Percentiles rank a stretch among this genome's conserved stretches.
phyloP scores from a whole-genome alignment of 78 protist species.

The Dictyostelium brefeldianum region DNA sequence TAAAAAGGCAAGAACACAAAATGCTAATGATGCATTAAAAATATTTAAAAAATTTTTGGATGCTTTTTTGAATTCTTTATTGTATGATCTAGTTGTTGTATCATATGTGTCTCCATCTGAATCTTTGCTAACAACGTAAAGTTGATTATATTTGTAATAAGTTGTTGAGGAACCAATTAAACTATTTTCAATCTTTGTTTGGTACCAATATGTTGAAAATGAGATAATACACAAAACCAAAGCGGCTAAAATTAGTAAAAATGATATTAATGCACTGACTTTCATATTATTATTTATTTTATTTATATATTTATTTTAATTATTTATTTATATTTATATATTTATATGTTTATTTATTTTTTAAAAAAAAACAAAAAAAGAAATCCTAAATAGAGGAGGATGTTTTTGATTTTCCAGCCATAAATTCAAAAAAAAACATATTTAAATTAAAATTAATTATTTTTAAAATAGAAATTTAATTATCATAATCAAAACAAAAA shows the following conservation, averaged over 20 bases:
- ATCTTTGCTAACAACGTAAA: neutral
- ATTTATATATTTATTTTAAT: neutral
- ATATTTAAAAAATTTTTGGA: neutral
- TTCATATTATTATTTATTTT: neutral
- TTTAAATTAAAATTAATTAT: neutral
- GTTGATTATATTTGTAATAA: neutral
- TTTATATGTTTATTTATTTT: neutral
- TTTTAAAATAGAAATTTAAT: neutral
- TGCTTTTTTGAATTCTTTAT: neutral
- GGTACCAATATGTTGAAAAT: slow-evolving; percentile 1
- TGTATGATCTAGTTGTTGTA: no score
- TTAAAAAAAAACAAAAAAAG: neutral
- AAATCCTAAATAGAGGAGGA: no score
- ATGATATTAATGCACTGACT: neutral
- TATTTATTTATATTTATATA: neutral
- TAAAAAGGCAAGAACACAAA: neutral
- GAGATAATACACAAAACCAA: neutral
- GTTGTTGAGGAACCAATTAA: neutral
- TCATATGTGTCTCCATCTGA: neutral
- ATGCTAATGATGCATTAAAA: slow-evolving; percentile 5
- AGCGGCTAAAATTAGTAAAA: neutral
- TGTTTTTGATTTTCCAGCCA: no score
- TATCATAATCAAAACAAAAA: neutral
- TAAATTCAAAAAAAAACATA: no score
- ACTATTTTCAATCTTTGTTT: no score